Evolutionary conservation across 176 grass and related monocot genomes (phyloP).

Genomic region (barley (Hordeum vulgare)): MorexV3_pseudomolecules_assembly NC_058524.1:44713008-44713507

Average conservation of each 20-base stretch:
- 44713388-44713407: background rate
- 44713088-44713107: background rate
- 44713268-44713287: slow-evolving; percentile 45
- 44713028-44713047: slow-evolving; percentile 74
- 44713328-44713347: slow-evolving; percentile 65
- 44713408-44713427: background rate
- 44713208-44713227: background rate
- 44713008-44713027: background rate
- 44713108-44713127: background rate
- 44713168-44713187: background rate
- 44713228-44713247: background rate
- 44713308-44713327: slow-evolving; percentile 81
- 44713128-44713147: background rate
- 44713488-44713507: background rate
- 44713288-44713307: slow-evolving; percentile 73
- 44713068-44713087: slow-evolving; percentile 54
- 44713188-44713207: background rate
- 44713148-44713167: background rate
- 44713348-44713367: slow-evolving; percentile 74
- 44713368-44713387: slow-evolving; percentile 72
- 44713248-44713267: background rate
- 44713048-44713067: slow-evolving; percentile 73
- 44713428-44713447: background rate
- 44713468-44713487: too few species aligned
- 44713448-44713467: background rate